These are phyloP conservation scores for Penicillium sp. DNA, from an alignment of 2,329 filamentous ascomycete genomes.

Conservation along the genomic window DNA sequence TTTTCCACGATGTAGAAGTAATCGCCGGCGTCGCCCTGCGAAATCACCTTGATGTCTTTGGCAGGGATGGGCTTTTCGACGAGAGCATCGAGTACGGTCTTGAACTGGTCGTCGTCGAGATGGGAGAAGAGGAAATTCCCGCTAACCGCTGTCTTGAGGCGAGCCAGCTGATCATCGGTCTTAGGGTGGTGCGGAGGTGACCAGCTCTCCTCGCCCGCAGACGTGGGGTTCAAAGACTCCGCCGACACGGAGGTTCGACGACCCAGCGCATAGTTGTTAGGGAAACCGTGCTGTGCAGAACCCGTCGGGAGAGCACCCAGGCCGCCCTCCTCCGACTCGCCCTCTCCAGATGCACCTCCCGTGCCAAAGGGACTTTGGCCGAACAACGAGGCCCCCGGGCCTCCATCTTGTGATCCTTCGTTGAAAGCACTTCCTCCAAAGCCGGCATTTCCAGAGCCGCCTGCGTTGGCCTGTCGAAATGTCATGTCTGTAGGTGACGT, in stretches of 20 bases:
- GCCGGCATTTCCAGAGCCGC: slow-evolving; percentile 43
- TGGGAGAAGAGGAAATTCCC: slow-evolving; percentile 93
- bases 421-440: slow-evolving; percentile 33
- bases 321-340: slow-evolving; percentile 21
- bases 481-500: slow-evolving; percentile 69
- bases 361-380: slow-evolving; percentile 35
- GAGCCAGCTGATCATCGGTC: slow-evolving; percentile 72
- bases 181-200: slow-evolving; percentile 82
- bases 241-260: slow-evolving; percentile 95
- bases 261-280: slow-evolving; percentile 88
- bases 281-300: slow-evolving; percentile 50
- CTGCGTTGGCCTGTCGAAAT: slow-evolving; percentile 49
- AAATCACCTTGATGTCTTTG: slow-evolving; percentile 87
- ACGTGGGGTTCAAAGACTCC: slow-evolving; percentile 88
- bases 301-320: slow-evolving; percentile 28
- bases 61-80: slow-evolving; percentile 94
- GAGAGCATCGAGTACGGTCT: slow-evolving; percentile 82
- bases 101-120: slow-evolving; percentile 87
- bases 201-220: slow-evolving; percentile 84
- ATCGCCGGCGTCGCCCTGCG: slow-evolving; percentile 91
- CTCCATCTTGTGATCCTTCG: slow-evolving; percentile 15
- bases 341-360: slow-evolving; percentile 18
- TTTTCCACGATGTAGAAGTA: slow-evolving; percentile 97
- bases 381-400: slow-evolving; percentile 27
- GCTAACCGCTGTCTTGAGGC: slow-evolving; percentile 77